Conservation (phyloP, 2,329 filamentous ascomycete genomes). For the Aspergillus glaucus region DNA sequence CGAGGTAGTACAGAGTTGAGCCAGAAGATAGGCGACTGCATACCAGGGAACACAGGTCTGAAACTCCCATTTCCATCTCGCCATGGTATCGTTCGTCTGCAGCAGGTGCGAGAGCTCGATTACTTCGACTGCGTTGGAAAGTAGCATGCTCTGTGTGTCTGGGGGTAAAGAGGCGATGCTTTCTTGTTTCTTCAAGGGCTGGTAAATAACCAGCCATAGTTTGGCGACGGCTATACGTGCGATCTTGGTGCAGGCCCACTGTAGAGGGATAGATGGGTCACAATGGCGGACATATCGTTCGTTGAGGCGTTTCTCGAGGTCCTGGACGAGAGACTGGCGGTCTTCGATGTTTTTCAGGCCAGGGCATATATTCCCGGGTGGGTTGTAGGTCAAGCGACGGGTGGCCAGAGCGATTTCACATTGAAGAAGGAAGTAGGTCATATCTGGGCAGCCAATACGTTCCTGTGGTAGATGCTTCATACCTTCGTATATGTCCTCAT, state of each 20-base stretch:
- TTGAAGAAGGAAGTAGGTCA: slow-evolving; percentile 43
- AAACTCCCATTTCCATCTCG: slow-evolving; percentile 54
- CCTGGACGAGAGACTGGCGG: slow-evolving; percentile 44
- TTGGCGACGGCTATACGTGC: slow-evolving; percentile 16
- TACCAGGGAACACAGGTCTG: slow-evolving; percentile 57
- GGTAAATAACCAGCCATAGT: slow-evolving; percentile 47
- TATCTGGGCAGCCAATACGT: slow-evolving; percentile 50
- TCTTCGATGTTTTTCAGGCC: slow-evolving; percentile 38
- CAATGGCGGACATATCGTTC: too few relatives aligned
- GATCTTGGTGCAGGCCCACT: too few relatives aligned
- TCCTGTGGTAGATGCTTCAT: slow-evolving; percentile 44
- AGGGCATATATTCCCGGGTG: slow-evolving; percentile 23
- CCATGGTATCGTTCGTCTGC: slow-evolving; percentile 45
- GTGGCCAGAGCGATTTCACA: slow-evolving; percentile 37
- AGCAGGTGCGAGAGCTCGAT: slow-evolving; percentile 48
- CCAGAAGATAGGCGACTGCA: slow-evolving; percentile 51
- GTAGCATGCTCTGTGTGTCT: slow-evolving; percentile 31
- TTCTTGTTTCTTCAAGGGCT: slow-evolving; percentile 36
- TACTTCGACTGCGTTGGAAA: slow-evolving; percentile 36
- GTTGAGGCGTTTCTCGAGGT: slow-evolving; percentile 37
- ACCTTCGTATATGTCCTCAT: slow-evolving; percentile 42
- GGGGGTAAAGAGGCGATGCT: slow-evolving; percentile 49
- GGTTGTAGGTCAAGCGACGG: slow-evolving; percentile 34
- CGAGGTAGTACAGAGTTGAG: slow-evolving; percentile 47
- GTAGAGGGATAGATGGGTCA: too few relatives aligned